Evolutionary conservation across 2,329 filamentous ascomycete genomes (phyloP).

Genomic region (Didymosphaeria variabile): DNA sequence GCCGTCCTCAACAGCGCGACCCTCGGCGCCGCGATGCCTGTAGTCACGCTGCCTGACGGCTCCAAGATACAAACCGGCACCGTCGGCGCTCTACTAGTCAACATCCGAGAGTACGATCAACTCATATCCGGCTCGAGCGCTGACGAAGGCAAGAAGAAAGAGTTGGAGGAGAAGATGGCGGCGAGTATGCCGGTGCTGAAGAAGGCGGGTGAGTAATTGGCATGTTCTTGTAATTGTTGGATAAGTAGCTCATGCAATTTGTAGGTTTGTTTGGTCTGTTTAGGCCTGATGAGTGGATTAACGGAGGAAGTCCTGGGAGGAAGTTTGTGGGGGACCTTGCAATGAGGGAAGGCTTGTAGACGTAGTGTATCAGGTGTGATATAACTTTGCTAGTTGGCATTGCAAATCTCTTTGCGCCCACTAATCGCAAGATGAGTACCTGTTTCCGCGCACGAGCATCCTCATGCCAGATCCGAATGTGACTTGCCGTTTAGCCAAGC

Average conservation of each 20-base stretch:
- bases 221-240: no score
- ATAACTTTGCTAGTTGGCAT: no score
- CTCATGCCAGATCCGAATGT: background rate
- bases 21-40: constrained; percentile 15
- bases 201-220: constrained; percentile 5
- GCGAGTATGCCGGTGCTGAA: constrained; percentile 12
- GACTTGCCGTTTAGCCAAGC: background rate
- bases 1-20: constrained; percentile 13
- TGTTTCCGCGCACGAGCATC: background rate
- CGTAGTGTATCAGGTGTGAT: no score
- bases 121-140: background rate
- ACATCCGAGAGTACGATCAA: constrained; percentile 13
- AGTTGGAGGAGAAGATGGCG: constrained; percentile 9
- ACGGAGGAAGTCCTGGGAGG: background rate
- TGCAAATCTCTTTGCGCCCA: background rate
- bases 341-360: background rate
- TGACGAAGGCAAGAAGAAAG: constrained; percentile 2
- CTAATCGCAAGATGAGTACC: background rate
- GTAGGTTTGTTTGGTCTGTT: background rate
- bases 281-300: constrained; percentile 6
- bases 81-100: constrained; percentile 13
- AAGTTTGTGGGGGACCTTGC: background rate
- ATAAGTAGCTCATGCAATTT: no score
- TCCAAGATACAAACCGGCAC: constrained; percentile 16
- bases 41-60: constrained; percentile 17